phyloP scores from a whole-genome alignment of 2,329 filamentous ascomycete genomes.

The Arthrobotrys musiformis region DNA sequence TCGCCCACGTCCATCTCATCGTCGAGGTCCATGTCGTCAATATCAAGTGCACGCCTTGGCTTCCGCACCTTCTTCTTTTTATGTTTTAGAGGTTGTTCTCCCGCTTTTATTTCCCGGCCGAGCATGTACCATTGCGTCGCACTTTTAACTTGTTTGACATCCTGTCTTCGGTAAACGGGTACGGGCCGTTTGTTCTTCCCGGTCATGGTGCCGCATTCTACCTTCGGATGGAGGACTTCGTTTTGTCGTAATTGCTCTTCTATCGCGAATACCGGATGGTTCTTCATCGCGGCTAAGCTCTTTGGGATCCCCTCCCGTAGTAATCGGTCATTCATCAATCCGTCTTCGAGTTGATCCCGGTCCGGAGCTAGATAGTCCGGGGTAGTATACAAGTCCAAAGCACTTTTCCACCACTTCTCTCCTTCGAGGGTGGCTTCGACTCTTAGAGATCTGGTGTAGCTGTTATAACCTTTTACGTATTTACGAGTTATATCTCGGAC shows the following conservation, averaged over 20 bases:
- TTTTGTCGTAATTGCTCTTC: constrained; percentile 84
- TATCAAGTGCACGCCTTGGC: constrained; percentile 61
- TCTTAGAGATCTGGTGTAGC: constrained; percentile 85
- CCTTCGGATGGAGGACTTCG: constrained; percentile 80
- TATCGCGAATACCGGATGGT: constrained; percentile 79
- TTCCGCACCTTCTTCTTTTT: constrained; percentile 69
- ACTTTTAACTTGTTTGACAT: constrained; percentile 81
- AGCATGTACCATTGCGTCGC: constrained; percentile 91
- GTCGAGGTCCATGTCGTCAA: constrained; percentile 59
- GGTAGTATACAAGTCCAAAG: constrained; percentile 62
- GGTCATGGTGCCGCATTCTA: constrained; percentile 79
- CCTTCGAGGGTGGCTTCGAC: constrained; percentile 75
- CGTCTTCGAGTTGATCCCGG: constrained; percentile 84
- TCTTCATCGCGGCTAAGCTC: constrained; percentile 86
- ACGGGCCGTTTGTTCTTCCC: constrained; percentile 68
- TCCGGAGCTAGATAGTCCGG: constrained; percentile 63
- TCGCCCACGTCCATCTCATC: constrained; percentile 60
- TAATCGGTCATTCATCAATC: constrained; percentile 76
- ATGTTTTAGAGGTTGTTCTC: constrained; percentile 85
- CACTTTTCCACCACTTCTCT: constrained; percentile 67
- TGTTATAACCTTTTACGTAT: constrained; percentile 87
- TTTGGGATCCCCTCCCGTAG: constrained; percentile 84
- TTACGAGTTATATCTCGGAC: constrained; percentile 86
- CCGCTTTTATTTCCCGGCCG: constrained; percentile 79
- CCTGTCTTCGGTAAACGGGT: constrained; percentile 79